Percentiles rank a stretch among this genome's conserved stretches.
Evolutionary conservation across 768 basidiomycete genomes (phyloP).

Genomic region (Suillus decipiens): DNA sequence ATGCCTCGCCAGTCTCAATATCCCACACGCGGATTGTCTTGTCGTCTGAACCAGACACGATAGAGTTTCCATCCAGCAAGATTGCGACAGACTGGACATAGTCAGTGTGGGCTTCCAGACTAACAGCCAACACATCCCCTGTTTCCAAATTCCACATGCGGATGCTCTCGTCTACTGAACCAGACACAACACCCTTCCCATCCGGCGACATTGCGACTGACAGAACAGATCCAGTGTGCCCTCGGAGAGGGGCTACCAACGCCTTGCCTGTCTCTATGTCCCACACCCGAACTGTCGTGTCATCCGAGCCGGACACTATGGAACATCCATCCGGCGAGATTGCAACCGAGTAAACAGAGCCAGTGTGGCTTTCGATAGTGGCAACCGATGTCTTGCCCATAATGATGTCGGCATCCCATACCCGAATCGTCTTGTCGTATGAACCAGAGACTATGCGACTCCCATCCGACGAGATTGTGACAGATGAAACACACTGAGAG

Average conservation of each 20-base stretch:
- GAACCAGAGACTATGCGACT: neutral
- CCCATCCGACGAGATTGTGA: neutral
- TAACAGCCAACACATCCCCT: neutral
- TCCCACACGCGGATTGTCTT: neutral
- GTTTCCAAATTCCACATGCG: neutral
- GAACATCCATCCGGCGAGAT: slow-evolving; percentile 6
- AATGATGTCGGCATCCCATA: neutral
- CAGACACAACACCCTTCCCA: neutral
- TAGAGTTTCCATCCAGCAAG: neutral
- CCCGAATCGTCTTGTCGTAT: neutral
- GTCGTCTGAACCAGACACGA: neutral
- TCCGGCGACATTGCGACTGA: neutral
- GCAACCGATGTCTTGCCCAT: neutral
- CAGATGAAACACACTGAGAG: neutral
- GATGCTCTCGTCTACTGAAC: neutral
- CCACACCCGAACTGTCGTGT: slow-evolving; percentile 1
- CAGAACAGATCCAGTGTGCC: neutral
- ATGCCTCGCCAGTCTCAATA: neutral
- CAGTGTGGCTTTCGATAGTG: neutral
- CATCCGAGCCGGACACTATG: slow-evolving; percentile 10
- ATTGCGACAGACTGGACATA: neutral
- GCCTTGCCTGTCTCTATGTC: neutral
- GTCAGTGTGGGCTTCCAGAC: neutral
- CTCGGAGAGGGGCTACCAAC: neutral
- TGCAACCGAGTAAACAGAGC: neutral